Evolutionary conservation across 2,329 filamentous ascomycete genomes (phyloP), one percentile per base, ranked within the genome.

Genomic region (Plectosphaerella sp.): DNA sequence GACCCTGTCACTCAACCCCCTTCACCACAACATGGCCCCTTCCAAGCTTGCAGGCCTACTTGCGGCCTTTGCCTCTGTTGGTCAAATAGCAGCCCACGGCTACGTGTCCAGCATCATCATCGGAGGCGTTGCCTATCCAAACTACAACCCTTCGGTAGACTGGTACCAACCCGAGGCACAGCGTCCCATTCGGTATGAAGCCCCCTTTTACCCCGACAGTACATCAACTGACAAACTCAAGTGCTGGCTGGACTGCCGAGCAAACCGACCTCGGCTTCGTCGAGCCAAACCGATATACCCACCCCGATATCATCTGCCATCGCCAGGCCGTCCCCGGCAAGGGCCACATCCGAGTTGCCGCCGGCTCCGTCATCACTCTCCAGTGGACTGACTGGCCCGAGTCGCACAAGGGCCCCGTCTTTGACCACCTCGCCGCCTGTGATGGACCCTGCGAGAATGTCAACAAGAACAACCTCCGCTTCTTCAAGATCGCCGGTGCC

Each of bases 341-440:
- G 20, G 68, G 68, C 4, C 67, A 70, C 48, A 71, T 73, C 7
- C 62, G 65, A 12, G 67, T 79, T 37, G 59, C 66, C 5, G 76
- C 77, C 3, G 77, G 77, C 28, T 69, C 71, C 55, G 64, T 63
- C 47, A 64, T 80, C 55, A 70, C 71, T 25, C 63, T 80, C 43
- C 67, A 73, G 57, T 80, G 77, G 77, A 72, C 69, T 50, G 63
- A 64, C 2, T 79, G 77, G 77, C 76, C 76, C 6, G 66, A 69
- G 5, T 73, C 72, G 20, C 78, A 81, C 64, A 68, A 69, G 35
- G 75, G 75, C 0, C 74, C 74, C 8, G 65, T 77, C 59, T 54
- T 78, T 50, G 68, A 76, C 61, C 78, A 75, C 55, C 66, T 78
- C 4, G 67, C 72, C 36, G 74, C 71, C 57, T 68, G 68, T 49